Evolutionary conservation across 352 stramenopile genomes (phyloP), one percentile per base, ranked within the genome.

Genomic region (Phytopythium montanum): DNA sequence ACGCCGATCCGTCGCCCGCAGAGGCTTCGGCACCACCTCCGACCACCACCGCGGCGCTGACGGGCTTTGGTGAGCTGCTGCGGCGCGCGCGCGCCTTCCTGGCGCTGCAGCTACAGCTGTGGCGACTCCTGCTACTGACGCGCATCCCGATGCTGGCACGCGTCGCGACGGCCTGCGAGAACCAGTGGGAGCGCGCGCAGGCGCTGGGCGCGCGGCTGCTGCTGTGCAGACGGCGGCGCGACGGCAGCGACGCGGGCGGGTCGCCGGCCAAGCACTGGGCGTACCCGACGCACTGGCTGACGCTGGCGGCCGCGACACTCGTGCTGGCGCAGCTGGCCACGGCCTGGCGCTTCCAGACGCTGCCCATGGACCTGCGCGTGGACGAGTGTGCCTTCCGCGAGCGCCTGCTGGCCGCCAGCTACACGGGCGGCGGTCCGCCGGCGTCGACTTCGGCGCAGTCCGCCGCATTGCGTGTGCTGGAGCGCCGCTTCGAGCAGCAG

Each of bases 361-460:
- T 78, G 36, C 70, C 59, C 19, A 68, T 89, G 12, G 62, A 80
- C 51, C 57, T 91, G 41, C 69, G 79, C 23, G 79, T 91, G 19
- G 68, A 86, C 44, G 81, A 91, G 64, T 91, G 81, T 59, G 72
- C 80, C 5, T 89, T 87, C 61, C 64, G 75, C 52, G 79, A 87
- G 62, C 71, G 66, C 28, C 55, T 81, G 21, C 65, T 88, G 53
- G 70, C 73, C 49, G 66, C 70, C 18, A 64, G 54, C 1, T 68
- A 71, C 49, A 34, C 72, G 42, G 59, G 10, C 28, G 31, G 44
- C 48, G 59, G 61, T 23, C 18, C 59, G 25, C 54, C 62, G 34
- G 58, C 72, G 29, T 59, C 69, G 19, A 63, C 60, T n/a, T n/a
- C n/a, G 7, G 33, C 48, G 18, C 16, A 28, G 19, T 18, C 6